Evolutionary conservation across 2,329 filamentous ascomycete species (phyloP), one percentile per base, ranked within the genome.

Genomic region (Pseudogymnoascus sp.): DNA sequence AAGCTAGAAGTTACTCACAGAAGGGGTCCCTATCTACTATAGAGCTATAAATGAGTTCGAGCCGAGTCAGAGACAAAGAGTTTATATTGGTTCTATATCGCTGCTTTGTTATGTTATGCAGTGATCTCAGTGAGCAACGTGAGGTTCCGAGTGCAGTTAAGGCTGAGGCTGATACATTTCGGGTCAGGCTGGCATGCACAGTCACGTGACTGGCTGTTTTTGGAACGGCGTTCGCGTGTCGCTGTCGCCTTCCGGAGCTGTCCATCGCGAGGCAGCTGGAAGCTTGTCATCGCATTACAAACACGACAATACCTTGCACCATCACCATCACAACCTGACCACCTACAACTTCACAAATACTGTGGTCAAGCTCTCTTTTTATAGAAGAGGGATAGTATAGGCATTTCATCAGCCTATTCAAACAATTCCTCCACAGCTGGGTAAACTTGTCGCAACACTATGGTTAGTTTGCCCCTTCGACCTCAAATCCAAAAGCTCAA

Each of bases 221-320:
- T 56, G 49, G 49, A 60, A 38, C 18, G 18, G 46, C 59, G 59
- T 31, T 21, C 63, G 64, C 66, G 68, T 66, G 67, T 69, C 64
- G 43, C 64, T 67, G 68, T 70, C 68, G 68, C 68, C 67, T 69
- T 59, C 64, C 63, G 64, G 64, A 66, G 63, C 46, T 65, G 63
- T 66, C 59, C 66, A 67, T 64, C 63, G 37, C 59, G 67, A 62
- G 64, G 53, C 49, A 66, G 61, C 65, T 66, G 62, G 64, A 25
- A 60, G 34, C 37, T 60, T 42, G 37, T 60, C 59, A 56, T 56
- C 49, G 49, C 66, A 68, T 68, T 66, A 68, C 66, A 69, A 68
- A 66, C 67, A 66, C 59, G 61, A 28, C 25, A 62, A 31, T 63
- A 60, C 38, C 63, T 56, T 63, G 1, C 59, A 62, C 38, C 62